phyloP scores from a whole-genome alignment of 2,329 filamentous ascomycete genomes.

The Penicillium psychrosexuale region DNA sequence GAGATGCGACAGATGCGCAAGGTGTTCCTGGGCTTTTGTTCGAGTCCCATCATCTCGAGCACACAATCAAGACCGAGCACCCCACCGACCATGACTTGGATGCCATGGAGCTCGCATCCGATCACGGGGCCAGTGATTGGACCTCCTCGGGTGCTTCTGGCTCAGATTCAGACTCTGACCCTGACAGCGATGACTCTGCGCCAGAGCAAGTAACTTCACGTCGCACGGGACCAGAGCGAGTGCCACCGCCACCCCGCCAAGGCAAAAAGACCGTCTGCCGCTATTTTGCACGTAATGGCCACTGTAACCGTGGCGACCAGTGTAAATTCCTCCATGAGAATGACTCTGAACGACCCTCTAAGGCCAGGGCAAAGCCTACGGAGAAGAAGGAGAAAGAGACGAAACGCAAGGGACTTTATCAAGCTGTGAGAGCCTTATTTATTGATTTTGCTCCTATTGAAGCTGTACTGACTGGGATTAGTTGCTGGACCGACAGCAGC shows the following conservation, averaged over 20 bases:
- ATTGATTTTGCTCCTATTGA: background rate
- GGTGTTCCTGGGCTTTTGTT: background rate
- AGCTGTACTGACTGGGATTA: slow-evolving; percentile 16
- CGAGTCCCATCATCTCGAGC: background rate
- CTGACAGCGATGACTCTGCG: slow-evolving; percentile 33
- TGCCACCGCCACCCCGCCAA: slow-evolving; percentile 39
- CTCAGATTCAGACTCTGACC: slow-evolving; percentile 20
- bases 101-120: slow-evolving; percentile 14
- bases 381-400: slow-evolving; percentile 24
- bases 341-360: slow-evolving; percentile 25
- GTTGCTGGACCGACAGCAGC: slow-evolving; percentile 44
- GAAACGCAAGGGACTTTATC: slow-evolving; percentile 42
- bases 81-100: slow-evolving; percentile 5
- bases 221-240: slow-evolving; percentile 39
- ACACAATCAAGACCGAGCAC: background rate
- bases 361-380: slow-evolving; percentile 28
- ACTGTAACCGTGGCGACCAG: slow-evolving; percentile 41
- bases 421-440: slow-evolving; percentile 36
- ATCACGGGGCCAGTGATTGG: slow-evolving; percentile 32
- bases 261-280: slow-evolving; percentile 37
- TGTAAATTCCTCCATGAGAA: slow-evolving; percentile 45
- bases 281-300: slow-evolving; percentile 42
- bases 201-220: slow-evolving; percentile 45
- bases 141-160: slow-evolving; percentile 41
- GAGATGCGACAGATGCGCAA: background rate